Conservation (phyloP, 192 early-diverging fungal genomes). For the Helicostylum pulchrum region DNA sequence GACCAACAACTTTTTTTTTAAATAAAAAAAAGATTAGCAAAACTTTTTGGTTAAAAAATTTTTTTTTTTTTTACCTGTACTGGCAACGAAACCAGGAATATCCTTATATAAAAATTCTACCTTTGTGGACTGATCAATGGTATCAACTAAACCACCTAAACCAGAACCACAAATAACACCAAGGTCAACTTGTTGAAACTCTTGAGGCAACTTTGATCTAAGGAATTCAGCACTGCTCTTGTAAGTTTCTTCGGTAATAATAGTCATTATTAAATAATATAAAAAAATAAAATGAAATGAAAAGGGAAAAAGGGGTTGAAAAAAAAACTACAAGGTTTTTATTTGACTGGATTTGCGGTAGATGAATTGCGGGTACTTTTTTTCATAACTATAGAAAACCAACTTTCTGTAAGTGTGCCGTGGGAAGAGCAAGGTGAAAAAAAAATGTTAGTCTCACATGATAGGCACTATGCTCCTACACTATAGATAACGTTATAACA, state of each 20-base stretch:
- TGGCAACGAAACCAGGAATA: constrained; percentile 82
- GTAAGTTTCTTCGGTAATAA: constrained; percentile 14
- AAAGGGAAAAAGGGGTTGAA: neutral
- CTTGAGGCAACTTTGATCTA: constrained; percentile 9
- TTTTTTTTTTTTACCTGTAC: constrained; percentile 54
- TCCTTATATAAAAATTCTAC: constrained; percentile 69
- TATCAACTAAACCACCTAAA: constrained; percentile 74
- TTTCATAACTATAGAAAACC: too few relatives aligned
- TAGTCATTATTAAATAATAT: neutral
- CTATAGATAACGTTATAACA: too few relatives aligned
- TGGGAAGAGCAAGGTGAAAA: too few relatives aligned
- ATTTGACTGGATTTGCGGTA: too few relatives aligned
- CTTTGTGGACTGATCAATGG: constrained; percentile 50
- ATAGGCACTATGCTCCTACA: too few relatives aligned
- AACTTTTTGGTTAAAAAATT: neutral
- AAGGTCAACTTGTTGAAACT: constrained; percentile 53
- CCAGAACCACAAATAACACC: constrained; percentile 85
- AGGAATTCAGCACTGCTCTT: constrained; percentile 10
- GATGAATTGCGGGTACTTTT: too few relatives aligned
- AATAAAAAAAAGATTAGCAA: neutral
- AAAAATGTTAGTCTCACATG: too few relatives aligned
- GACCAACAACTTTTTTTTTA: constrained; percentile 57
- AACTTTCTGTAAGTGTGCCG: too few relatives aligned
- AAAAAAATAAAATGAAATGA: neutral
- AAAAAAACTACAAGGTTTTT: neutral